Base-by-base conservation (phyloP, 1,284 basidiomycete genomes). In the Ustilago sp. region DNA sequence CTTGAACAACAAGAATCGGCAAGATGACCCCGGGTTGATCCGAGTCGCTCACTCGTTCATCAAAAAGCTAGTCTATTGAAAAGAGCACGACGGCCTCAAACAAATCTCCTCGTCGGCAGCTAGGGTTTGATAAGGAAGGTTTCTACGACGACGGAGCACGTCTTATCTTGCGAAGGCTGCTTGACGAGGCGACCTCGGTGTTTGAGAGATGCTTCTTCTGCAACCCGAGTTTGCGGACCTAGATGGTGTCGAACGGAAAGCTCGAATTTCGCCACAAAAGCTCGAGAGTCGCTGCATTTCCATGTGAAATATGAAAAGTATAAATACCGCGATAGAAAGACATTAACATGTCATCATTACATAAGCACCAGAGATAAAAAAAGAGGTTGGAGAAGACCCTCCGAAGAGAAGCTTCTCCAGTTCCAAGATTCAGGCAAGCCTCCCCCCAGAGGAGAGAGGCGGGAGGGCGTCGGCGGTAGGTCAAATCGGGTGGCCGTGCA, bases 401-500 rank as follows among this genome's bases (percentile, higher is more conserved):
- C 69, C 48, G 48, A 66, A 61, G 63, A 59, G 59, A 67, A 62
- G 34, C 57, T 36, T 54, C 53, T 75, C 70, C 74, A 64, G 64
- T 59, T 69, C 74, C 74, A 77, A 73, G 63, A 77, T 77, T 77
- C 60, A 54, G 70, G 74, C 74, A 77, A 64, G 70, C 74, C 70
- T 73, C 69, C 74, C 70, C 63, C 74, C 74, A 77, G 36, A 73
- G 74, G 74, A 73, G 67, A 77, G 66, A 77, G 70, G 74, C 74
- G 74, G 70, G 74, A 77, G 70, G 74, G 66, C 66, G 66, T 73
- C 74, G 67, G 66, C 74, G 70, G 74, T 77, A 70, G 70, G 74
- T 62, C 74, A 77, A 77, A 77, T 63, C 63, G 74, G 74, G 74
- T 77, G 74, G 74, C 74, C 70, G 74, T 77, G 74, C 74, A 77